Evolutionary conservation across 2,329 filamentous ascomycete species (phyloP).

Genomic region (Madurella mycetomatis): DNA sequence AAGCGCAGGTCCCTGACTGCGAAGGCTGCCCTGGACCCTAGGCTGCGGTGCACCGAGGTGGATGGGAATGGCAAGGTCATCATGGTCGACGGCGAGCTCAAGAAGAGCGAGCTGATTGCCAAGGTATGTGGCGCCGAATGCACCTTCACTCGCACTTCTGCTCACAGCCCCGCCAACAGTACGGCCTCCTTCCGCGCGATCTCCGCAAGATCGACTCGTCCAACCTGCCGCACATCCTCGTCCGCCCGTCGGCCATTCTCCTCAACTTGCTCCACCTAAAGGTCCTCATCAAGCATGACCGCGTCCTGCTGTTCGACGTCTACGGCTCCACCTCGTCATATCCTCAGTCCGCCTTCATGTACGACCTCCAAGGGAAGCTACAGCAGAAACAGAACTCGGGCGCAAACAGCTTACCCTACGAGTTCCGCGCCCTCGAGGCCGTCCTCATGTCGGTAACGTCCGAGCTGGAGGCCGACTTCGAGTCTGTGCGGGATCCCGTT

Average conservation of each 20-base stretch:
- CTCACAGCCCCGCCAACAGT: constrained; percentile 47
- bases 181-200: constrained; percentile 88
- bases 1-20: constrained; percentile 65
- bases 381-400: constrained; percentile 66
- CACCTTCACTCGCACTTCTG: not conserved
- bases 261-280: constrained; percentile 95
- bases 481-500: constrained; percentile 87
- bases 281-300: constrained; percentile 90
- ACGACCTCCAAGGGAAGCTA: constrained; percentile 89
- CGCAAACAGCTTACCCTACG: constrained; percentile 75
- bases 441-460: constrained; percentile 91
- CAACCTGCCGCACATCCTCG: constrained; percentile 88
- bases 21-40: constrained; percentile 78
- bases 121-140: constrained; percentile 42
- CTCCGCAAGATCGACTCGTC: constrained; percentile 97
- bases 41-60: constrained; percentile 89
- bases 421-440: constrained; percentile 92
- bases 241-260: constrained; percentile 87
- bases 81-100: constrained; percentile 83
- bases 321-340: constrained; percentile 75
- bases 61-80: constrained; percentile 90
- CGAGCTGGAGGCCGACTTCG: constrained; percentile 89
- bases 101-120: constrained; percentile 94
- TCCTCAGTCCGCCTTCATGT: constrained; percentile 95
- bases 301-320: constrained; percentile 88